phyloP scores from a whole-genome alignment of 2,329 filamentous ascomycete genomes.

The Aspergillus sp. region DNA sequence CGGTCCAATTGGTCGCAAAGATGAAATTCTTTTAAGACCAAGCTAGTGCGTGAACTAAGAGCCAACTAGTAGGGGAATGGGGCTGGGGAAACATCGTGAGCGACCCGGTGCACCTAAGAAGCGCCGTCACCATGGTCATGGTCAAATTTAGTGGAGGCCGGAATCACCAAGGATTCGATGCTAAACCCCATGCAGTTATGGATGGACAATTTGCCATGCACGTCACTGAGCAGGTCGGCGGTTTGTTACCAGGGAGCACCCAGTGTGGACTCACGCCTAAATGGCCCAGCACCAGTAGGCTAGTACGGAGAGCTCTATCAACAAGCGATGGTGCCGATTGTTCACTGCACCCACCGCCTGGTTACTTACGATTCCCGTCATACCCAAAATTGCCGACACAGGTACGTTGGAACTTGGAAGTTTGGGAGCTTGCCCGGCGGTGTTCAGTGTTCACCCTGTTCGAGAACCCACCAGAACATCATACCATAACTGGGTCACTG shows the following conservation, averaged over 20 bases:
- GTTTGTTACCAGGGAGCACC: not conserved
- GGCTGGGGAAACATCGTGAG: conserved; percentile 18
- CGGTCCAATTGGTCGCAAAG: not conserved
- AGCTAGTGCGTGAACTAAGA: conserved; percentile 16
- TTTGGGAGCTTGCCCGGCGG: not conserved
- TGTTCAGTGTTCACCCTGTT: not conserved
- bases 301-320: not conserved
- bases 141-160: conserved; percentile 17
- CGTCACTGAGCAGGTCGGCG: conserved; percentile 6
- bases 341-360: not conserved
- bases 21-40: conserved; percentile 2
- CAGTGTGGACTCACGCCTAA: not conserved
- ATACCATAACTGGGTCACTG: not conserved
- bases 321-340: not conserved
- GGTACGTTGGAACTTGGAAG: not conserved
- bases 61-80: conserved; percentile 17
- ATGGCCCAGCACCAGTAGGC: not conserved
- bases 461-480: conserved; percentile 8
- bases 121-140: conserved; percentile 23
- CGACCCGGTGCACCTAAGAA: conserved; percentile 14
- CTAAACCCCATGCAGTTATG: conserved; percentile 7
- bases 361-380: conserved; percentile 6
- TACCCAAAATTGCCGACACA: conserved; percentile 5
- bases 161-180: conserved; percentile 6
- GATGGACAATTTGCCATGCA: conserved; percentile 11